Conservation (phyloP, 2,329 filamentous ascomycete genomes). For the Chalaropsis thielavioides region DNA sequence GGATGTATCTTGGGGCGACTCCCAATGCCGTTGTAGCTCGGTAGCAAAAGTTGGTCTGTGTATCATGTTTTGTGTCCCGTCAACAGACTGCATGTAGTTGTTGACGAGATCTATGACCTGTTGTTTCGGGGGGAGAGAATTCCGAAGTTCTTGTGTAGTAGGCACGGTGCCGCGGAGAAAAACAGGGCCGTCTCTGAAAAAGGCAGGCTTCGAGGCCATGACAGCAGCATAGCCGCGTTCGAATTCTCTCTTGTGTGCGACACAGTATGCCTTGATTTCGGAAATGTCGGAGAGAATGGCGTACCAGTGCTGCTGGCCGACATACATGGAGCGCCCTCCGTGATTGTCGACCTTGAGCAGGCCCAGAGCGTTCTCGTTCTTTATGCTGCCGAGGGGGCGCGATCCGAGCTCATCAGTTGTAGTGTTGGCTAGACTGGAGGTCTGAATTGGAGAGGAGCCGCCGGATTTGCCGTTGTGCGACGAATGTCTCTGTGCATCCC, state of each 20-base stretch:
- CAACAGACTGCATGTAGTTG: slow-evolving; percentile 77
- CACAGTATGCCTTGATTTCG: slow-evolving; percentile 87
- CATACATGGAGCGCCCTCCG: slow-evolving; percentile 64
- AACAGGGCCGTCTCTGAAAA: slow-evolving; percentile 51
- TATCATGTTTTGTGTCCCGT: slow-evolving; percentile 56
- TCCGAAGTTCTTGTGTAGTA: slow-evolving; percentile 60
- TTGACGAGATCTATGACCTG: slow-evolving; percentile 73
- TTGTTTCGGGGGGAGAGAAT: slow-evolving; percentile 64
- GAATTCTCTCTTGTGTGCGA: slow-evolving; percentile 72
- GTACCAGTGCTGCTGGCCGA: slow-evolving; percentile 75
- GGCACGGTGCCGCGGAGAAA: slow-evolving; percentile 65
- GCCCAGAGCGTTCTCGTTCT: slow-evolving; percentile 55
- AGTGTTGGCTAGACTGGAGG: too few species aligned
- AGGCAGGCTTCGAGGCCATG: slow-evolving; percentile 48
- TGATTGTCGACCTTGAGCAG: slow-evolving; percentile 66
- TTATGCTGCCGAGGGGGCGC: slow-evolving; percentile 19
- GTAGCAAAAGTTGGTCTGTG: slow-evolving; percentile 76
- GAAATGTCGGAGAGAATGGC: slow-evolving; percentile 67
- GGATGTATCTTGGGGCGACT: slow-evolving; percentile 55
- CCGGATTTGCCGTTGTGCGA: neutral
- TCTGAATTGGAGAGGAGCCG: slow-evolving; percentile 3
- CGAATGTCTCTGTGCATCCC: neutral
- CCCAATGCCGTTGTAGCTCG: slow-evolving; percentile 51
- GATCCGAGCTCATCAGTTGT: slow-evolving; percentile 25
- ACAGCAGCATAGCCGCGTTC: slow-evolving; percentile 70